Evolutionary conservation across 805 yeast species (phyloP), one percentile per base, ranked within the genome.

Genomic region (Alloascoidea hylecoeti): DNA sequence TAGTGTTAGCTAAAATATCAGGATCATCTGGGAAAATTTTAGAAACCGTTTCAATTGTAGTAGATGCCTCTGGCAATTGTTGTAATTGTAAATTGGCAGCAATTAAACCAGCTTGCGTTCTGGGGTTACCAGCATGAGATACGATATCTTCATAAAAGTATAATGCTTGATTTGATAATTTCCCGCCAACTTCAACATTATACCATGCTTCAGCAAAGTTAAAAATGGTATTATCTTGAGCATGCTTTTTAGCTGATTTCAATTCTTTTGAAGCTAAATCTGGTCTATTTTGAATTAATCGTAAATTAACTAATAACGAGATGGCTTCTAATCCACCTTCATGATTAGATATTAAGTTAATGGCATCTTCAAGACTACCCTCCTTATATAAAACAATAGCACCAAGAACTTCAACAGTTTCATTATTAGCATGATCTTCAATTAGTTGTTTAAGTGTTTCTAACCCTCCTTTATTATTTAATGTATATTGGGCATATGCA

Each of bases 201-300:
- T 66, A 57, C 75, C 88, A 83, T 13, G 94, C 75, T 54, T 84
- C 94, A 18, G 85, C 72, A 19, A 85, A 67, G 48, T 84, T 88
- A 55, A 72, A 73, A 35, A 83, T 71, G 27, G 88, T 70, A 46
- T 75, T 79, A 58, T 86, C 96, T 46, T 78, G 66, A 27, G 76
- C 69, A 52, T 70, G 70, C 18, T 56, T 48, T 36, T 70, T 62
- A 30, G 70, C 68, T 27, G 47, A 52, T 43, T 51, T 51, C 18
- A 75, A 58, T 34, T 66, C 69, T 41, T 61, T 57, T 41, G 58
- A 52, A 2, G 77, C 77, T n/a, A 58, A 53, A 4, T 64, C 68
- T 2, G 63, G 44, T 39, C 65, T 60, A 39, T 63, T 57, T 36
- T 64, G 62, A 15, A 60, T 51, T 38, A 73, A 46, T 32, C 55